Evolutionary conservation across 352 stramenopile genomes (phyloP).

Genomic region (Pilasporangium apinafurcum): DNA sequence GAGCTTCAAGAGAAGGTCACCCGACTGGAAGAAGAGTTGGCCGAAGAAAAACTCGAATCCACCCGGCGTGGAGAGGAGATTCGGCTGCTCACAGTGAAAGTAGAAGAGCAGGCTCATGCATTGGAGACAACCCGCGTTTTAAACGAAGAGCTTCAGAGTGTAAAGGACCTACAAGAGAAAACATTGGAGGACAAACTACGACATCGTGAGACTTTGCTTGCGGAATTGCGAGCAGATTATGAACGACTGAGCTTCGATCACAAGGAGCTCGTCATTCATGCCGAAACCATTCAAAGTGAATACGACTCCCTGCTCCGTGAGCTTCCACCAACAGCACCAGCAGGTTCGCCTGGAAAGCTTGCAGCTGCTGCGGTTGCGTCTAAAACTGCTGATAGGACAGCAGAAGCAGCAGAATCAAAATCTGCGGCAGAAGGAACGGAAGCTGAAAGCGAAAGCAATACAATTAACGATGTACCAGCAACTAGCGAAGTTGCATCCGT

Average conservation of each 20-base stretch:
- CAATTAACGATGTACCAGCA: background rate
- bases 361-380: constrained; percentile 3
- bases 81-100: constrained; percentile 51
- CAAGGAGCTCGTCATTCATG: constrained; percentile 74
- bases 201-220: constrained; percentile 44
- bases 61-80: constrained; percentile 73
- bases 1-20: constrained; percentile 66
- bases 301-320: constrained; percentile 59
- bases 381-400: background rate
- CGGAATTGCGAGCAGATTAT: constrained; percentile 56
- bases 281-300: constrained; percentile 70
- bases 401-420: background rate
- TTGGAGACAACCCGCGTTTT: constrained; percentile 53
- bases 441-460: background rate
- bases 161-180: constrained; percentile 62
- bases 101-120: constrained; percentile 49
- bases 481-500: background rate
- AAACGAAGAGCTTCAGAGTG: constrained; percentile 57
- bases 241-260: constrained; percentile 79
- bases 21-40: constrained; percentile 69
- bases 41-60: constrained; percentile 77
- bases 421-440: background rate
- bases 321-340: constrained; percentile 21
- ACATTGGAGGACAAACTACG: constrained; percentile 63
- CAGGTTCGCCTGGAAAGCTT: constrained; percentile 29